These are phyloP conservation scores for Chytriomyces confervae DNA, from an alignment of 192 early-diverging fungal genomes.

Conservation along the genomic window DNA sequence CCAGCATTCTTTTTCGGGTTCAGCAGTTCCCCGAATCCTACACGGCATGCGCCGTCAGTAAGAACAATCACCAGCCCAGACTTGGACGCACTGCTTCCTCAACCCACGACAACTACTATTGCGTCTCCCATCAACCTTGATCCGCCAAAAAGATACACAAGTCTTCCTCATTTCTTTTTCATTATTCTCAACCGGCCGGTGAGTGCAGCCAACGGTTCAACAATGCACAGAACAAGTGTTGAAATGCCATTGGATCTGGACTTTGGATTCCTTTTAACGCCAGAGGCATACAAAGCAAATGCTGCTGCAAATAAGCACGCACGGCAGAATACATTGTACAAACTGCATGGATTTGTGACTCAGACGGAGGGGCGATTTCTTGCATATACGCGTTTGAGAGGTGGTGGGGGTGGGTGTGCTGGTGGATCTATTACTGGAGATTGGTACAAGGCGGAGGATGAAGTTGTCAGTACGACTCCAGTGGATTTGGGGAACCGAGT, in stretches of 20 bases:
- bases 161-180: constrained; percentile 41
- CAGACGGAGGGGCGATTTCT: constrained; percentile 52
- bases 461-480: constrained; percentile 13
- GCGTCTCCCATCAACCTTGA: neutral
- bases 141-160: neutral
- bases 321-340: constrained; percentile 41
- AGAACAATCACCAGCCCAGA: neutral
- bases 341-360: constrained; percentile 55
- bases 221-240: constrained; percentile 41
- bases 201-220: neutral
- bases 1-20: constrained; percentile 47
- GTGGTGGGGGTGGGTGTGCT: constrained; percentile 1
- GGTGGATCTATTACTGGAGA: neutral
- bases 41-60: neutral
- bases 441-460: constrained; percentile 52
- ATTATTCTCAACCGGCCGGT: constrained; percentile 41
- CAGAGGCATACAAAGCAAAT: constrained; percentile 6
- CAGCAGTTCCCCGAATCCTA: neutral
- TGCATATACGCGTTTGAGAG: constrained; percentile 44
- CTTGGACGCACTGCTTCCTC: neutral
- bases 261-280: constrained; percentile 32
- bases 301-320: constrained; percentile 15
- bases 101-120: neutral
- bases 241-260: constrained; percentile 55
- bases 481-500: constrained; percentile 50